phyloP scores from a whole-genome alignment of 2,329 filamentous ascomycete genomes.

The Trichocomaceae sp. region DNA sequence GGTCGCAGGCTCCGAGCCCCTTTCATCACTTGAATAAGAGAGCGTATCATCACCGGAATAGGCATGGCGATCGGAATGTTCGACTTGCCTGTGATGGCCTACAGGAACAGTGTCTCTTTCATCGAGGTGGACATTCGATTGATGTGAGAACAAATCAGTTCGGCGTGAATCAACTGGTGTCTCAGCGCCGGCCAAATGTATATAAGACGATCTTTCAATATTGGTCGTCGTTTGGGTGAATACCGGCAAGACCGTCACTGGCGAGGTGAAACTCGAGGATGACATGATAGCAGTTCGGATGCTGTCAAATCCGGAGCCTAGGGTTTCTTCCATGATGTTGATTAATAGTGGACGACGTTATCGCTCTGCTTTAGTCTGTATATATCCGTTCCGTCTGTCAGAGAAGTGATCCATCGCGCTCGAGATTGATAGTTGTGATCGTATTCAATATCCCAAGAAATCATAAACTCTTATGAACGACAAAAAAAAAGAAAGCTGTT shows the following conservation, averaged over 20 bases:
- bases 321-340: slow-evolving; percentile 11
- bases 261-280: slow-evolving; percentile 2
- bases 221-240: neutral
- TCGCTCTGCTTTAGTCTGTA: neutral
- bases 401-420: neutral
- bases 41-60: neutral
- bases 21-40: neutral
- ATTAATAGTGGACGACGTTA: neutral
- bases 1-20: neutral
- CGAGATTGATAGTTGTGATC: neutral
- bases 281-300: slow-evolving; percentile 12
- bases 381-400: neutral
- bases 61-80: neutral
- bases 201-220: neutral
- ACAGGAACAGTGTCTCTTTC: neutral
- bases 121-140: neutral
- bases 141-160: neutral
- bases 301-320: slow-evolving; percentile 13
- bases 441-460: neutral
- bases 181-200: neutral
- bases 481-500: too few relatives aligned
- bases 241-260: neutral
- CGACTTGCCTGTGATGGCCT: neutral
- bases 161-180: neutral
- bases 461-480: neutral